Base-by-base conservation (phyloP, 805 yeast genomes). In the Cyberlindnera mrakii region DNA sequence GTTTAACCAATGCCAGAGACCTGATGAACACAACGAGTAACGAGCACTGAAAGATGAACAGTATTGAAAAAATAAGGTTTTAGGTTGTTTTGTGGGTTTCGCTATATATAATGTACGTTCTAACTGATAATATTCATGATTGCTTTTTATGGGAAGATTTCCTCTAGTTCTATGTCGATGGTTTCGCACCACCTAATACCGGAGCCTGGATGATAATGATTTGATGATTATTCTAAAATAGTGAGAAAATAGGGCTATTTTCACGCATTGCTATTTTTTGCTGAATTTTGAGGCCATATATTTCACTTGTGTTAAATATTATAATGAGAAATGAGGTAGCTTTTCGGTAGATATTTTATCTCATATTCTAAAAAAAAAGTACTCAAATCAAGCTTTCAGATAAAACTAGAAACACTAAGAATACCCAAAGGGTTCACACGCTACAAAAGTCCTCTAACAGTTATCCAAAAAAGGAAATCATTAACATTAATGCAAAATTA, bases 1-100 rank as follows among this genome's bases (percentile, higher is more conserved):
- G 72, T 13, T 52, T 66, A 19, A 67, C 70, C 0, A 62, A 59
- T 39, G 72, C 72, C 6, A 64, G 53, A 17, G 44, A 55, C 5
- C 47, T 64, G 42, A 46, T 64, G 58, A 58, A 63, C 41, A 51
- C 52, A 29, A 51, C 40, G 33, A 46, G 47, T 39, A 36, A 32
- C 11, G 35, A 34, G 18, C 35, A 33, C 19, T 3, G 27, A 37
- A 40, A 33, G 45, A 30, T 4, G 16, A 23, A 30, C 35, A 42
- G 36, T 15, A n/a, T 2, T 17, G 14, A 30, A 31, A 23, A 8
- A 14, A 19, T 19, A 38, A 33, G 17, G 33, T 18, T 29, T 23
- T 23, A 23, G 27, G 27, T 23, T 23, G 27, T 23, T 23, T 10
- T 23, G 9, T 23, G 27, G 27, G 27, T 23, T 23, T 23, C 27